phyloP scores from a whole-genome alignment of 768 basidiomycete species.

The Steccherinum ochraceum region DNA sequence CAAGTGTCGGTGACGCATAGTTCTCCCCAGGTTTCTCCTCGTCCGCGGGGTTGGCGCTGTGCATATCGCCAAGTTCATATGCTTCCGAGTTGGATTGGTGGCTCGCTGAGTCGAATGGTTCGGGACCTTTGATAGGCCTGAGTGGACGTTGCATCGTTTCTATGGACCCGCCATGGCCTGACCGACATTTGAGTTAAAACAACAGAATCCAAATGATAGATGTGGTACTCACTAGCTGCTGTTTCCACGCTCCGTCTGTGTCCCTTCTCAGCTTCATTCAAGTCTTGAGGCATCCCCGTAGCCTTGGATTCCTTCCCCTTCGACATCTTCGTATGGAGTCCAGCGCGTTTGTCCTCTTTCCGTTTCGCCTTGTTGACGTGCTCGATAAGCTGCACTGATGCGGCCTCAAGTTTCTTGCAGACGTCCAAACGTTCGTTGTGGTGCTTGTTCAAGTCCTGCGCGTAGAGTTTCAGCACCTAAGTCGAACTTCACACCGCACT shows the following conservation, averaged over 20 bases:
- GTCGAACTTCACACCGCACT: background rate
- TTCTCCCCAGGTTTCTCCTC: background rate
- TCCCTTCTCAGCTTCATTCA: too few species aligned
- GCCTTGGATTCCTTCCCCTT: background rate
- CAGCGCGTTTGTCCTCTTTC: conserved; percentile 8
- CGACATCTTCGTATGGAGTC: background rate
- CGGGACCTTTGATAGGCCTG: background rate
- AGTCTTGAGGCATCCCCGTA: too few species aligned
- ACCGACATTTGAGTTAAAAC: too few species aligned
- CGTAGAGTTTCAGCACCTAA: background rate
- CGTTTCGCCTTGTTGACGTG: conserved; percentile 18
- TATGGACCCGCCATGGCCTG: too few species aligned
- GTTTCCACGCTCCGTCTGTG: too few species aligned
- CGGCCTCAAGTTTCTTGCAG: conserved; percentile 51
- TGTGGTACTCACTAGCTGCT: too few species aligned
- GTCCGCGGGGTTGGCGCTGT: background rate
- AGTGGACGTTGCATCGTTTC: background rate
- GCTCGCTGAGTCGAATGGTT: background rate
- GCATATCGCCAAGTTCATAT: background rate
- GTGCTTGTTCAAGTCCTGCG: conserved; percentile 30
- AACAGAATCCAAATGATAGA: too few species aligned
- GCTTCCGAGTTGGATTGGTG: background rate
- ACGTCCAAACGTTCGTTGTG: conserved; percentile 40
- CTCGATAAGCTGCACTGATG: conserved; percentile 42
- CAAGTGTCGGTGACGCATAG: background rate